Evolutionary conservation across 371 early-diverging fungal species (phyloP), one percentile per base, ranked within the genome.

Genomic region (Mortierella sp.): DNA sequence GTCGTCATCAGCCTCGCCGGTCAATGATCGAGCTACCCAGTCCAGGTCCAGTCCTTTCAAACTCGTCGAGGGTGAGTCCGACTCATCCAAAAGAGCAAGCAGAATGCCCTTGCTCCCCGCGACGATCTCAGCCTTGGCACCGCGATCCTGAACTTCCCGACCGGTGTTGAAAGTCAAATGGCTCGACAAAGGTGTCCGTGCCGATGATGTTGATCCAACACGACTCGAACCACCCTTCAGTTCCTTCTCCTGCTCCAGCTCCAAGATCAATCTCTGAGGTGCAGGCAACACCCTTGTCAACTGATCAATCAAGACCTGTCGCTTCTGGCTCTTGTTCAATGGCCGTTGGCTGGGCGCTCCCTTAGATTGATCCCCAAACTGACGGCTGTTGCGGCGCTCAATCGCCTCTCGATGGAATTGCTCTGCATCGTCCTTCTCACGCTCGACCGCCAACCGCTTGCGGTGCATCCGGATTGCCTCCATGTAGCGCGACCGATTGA

Each of bases 391-490:
- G 19, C 77, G 68, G 14, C 73, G 73, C 45, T 80, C 76, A 24
- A 71, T 41, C 19, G 80, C 76, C 13, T 68, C 80, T 4, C 67
- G 80, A 66, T 80, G 80, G 47, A 80, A 68, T 61, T 74, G 45
- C 39, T 64, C 74, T 13, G 64, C 61, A 6, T 72, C 76, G 26
- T 79, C 83, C 40, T 75, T 65, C 22, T 73, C 79, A 5, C 52
- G 63, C 64, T 83, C 84, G 34, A 66, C 47, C 9, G 34, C 55
- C 41, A 78, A 55, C 10, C 79, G 50, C 45, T 72, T 68, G 37
- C 70, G 79, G 40, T 83, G 84, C 73, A 83, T 66, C n/a, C 79
- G 79, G 34, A 83, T 78, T n/a, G 84, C 84, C 40, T 83, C 84
- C 70, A 79, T 52, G 31, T 70, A 76, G 14, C 84, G 72, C 5